Conservation (phyloP, 2,329 filamentous ascomycete species). For the Nothomitra cinnamomea region DNA sequence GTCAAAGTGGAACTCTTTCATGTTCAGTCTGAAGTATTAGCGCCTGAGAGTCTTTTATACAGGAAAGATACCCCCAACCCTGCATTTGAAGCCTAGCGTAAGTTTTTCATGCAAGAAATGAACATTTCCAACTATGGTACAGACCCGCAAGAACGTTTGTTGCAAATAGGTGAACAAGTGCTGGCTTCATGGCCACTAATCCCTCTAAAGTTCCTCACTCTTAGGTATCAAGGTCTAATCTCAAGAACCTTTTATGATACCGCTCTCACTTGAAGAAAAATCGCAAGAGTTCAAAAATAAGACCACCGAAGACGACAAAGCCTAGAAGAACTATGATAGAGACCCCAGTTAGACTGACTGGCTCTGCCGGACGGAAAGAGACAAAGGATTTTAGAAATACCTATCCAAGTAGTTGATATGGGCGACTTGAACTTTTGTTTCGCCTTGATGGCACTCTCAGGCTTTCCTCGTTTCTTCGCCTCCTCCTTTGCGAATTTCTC, state of each 20-base stretch:
- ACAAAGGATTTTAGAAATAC: constrained; percentile 22
- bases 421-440: constrained; percentile 35
- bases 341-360: neutral
- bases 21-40: too few relatives aligned
- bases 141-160: too few relatives aligned
- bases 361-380: neutral
- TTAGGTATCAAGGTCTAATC: neutral
- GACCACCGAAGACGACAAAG: constrained; percentile 45
- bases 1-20: too few relatives aligned
- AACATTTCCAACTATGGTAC: too few relatives aligned
- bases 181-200: too few relatives aligned
- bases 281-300: constrained; percentile 39
- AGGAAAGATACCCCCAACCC: too few relatives aligned
- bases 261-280: constrained; percentile 4
- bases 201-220: neutral
- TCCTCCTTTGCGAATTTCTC: constrained; percentile 60
- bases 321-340: constrained; percentile 33
- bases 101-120: too few relatives aligned
- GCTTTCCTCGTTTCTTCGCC: constrained; percentile 58
- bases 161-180: too few relatives aligned
- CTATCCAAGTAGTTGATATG: constrained; percentile 39
- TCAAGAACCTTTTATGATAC: neutral
- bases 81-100: too few relatives aligned
- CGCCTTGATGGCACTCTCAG: constrained; percentile 29
- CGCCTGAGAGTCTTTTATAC: too few relatives aligned